phyloP scores from a whole-genome alignment of 2,329 filamentous ascomycete species.

The Beauveria rudraprayagi region DNA sequence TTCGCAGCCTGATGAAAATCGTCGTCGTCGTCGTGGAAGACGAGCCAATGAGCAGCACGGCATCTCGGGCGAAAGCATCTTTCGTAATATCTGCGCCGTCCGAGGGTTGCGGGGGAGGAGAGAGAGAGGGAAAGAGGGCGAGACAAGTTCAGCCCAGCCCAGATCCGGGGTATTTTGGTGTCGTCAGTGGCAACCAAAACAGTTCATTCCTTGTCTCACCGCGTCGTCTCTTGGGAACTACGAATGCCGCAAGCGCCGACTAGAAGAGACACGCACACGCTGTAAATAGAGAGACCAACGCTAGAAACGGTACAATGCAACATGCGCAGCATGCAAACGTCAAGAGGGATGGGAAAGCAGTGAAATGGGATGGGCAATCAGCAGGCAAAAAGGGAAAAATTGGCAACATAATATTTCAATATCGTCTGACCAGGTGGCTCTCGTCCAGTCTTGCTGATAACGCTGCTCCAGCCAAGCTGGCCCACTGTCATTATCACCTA shows the following conservation, averaged over 20 bases:
- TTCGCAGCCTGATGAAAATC: background rate
- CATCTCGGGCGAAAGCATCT: background rate
- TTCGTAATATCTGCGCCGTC: background rate
- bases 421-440: background rate
- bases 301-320: background rate
- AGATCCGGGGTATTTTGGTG: constrained; percentile 5
- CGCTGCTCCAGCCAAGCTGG: background rate
- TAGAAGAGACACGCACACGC: no score
- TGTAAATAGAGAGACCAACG: background rate
- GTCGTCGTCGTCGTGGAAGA: background rate
- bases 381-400: background rate
- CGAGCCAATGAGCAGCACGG: background rate
- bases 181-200: background rate
- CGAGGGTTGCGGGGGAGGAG: background rate
- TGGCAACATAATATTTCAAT: background rate
- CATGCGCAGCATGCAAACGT: background rate
- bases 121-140: background rate
- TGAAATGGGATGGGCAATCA: background rate
- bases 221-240: background rate
- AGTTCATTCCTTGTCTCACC: background rate
- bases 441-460: constrained; percentile 8
- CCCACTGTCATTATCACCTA: constrained; percentile 4
- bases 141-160: background rate
- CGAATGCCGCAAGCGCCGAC: background rate
- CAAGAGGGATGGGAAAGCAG: background rate